Conservation (phyloP, 2,329 filamentous ascomycete species). For the Pseudonectria foliicola region DNA sequence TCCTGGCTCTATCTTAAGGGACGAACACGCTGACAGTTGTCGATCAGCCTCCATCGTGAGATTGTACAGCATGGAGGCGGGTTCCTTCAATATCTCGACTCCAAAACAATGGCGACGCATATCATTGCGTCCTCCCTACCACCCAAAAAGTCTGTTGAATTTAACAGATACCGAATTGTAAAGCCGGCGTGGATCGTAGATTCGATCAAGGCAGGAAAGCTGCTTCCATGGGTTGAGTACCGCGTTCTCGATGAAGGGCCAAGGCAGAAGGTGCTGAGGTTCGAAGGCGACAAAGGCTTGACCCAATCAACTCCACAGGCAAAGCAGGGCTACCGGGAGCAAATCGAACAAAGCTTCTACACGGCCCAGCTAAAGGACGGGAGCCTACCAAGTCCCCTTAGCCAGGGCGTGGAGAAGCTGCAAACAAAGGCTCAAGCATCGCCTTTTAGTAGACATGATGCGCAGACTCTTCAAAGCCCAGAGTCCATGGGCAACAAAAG, state of each 20-base stretch:
- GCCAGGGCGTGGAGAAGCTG: slow-evolving; percentile 21
- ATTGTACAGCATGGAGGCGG: slow-evolving; percentile 91
- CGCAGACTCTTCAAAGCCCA: not conserved
- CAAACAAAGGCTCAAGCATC: slow-evolving; percentile 13
- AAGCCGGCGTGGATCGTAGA: slow-evolving; percentile 94
- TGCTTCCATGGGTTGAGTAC: slow-evolving; percentile 82
- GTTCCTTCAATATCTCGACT: slow-evolving; percentile 90
- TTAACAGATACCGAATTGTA: slow-evolving; percentile 79
- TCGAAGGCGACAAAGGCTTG: slow-evolving; percentile 54
- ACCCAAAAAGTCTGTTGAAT: slow-evolving; percentile 88
- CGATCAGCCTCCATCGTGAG: slow-evolving; percentile 61
- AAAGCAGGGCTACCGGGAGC: slow-evolving; percentile 65
- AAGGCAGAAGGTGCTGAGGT: slow-evolving; percentile 67
- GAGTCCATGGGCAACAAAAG: slow-evolving; percentile 1
- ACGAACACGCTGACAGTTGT: slow-evolving; percentile 8
- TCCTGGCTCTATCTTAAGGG: slow-evolving; percentile 1
- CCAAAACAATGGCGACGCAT: slow-evolving; percentile 90
- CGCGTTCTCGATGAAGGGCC: slow-evolving; percentile 78
- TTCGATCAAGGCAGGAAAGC: slow-evolving; percentile 70
- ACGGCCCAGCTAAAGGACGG: slow-evolving; percentile 56
- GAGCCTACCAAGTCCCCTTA: slow-evolving; percentile 20
- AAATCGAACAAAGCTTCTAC: slow-evolving; percentile 79
- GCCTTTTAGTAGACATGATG: not conserved
- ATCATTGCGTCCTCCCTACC: slow-evolving; percentile 88
- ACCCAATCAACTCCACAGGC: slow-evolving; percentile 56